phyloP scores from a whole-genome alignment of 352 stramenopile species.

The Pythium rishiriense region DNA sequence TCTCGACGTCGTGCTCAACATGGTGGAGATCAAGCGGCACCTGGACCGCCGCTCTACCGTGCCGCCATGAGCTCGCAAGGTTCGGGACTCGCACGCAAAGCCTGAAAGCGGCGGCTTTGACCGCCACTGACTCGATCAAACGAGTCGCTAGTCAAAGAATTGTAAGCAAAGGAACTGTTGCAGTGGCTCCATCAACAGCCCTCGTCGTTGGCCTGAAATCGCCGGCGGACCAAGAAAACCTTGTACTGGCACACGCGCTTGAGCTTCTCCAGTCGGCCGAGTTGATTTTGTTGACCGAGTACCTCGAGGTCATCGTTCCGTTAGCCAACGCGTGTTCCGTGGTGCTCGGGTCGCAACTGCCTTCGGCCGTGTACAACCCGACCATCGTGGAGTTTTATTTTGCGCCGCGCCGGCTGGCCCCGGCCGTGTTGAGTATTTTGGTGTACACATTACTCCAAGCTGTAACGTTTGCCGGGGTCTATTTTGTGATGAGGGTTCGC shows the following conservation, averaged over 20 bases:
- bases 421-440: conserved; percentile 27
- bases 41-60: background rate
- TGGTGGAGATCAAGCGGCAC: background rate
- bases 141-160: too few species aligned
- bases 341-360: background rate
- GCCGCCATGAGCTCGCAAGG: background rate
- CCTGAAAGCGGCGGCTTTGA: too few species aligned
- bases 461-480: background rate
- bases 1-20: background rate
- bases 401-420: conserved; percentile 33
- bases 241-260: conserved; percentile 1
- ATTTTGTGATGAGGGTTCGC: conserved; percentile 9
- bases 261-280: conserved; percentile 12
- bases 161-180: background rate
- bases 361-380: conserved; percentile 40
- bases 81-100: background rate
- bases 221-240: background rate
- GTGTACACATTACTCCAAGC: background rate
- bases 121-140: too few species aligned
- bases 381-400: conserved; percentile 69
- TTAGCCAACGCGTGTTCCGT: background rate
- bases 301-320: conserved; percentile 16
- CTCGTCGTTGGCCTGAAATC: background rate
- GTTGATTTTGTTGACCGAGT: conserved; percentile 18
- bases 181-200: background rate